Evolutionary conservation across 805 yeast genomes (phyloP).

Genomic region (Kodamaea laetipori): DNA sequence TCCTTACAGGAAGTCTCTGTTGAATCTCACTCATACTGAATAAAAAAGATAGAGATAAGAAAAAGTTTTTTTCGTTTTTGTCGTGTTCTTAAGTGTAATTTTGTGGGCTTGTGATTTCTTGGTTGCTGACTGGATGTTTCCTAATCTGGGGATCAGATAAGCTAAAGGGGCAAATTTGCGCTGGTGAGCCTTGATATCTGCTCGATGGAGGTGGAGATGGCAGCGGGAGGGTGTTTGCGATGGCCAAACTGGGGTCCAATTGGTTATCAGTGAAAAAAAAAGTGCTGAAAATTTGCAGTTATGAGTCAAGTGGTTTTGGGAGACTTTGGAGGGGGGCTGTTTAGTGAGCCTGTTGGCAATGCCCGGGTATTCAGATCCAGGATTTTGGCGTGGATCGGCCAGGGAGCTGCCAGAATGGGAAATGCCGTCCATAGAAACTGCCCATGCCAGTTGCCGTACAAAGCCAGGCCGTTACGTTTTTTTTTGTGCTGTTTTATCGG

Average conservation of each 20-base stretch:
- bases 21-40: conserved; percentile 23
- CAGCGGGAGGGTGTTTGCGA: no score
- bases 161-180: background rate
- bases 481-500: background rate
- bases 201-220: no score
- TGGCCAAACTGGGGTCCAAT: no score
- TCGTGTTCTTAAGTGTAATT: conserved; percentile 4
- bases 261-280: no score
- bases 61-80: conserved; percentile 12
- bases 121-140: background rate
- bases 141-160: conserved; percentile 6
- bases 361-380: no score
- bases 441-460: conserved; percentile 2
- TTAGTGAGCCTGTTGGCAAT: no score
- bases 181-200: no score
- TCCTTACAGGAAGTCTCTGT: conserved; percentile 11
- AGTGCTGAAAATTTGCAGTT: no score
- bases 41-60: conserved; percentile 8
- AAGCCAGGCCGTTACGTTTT: conserved; percentile 3
- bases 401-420: conserved; percentile 1
- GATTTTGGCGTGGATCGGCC: no score
- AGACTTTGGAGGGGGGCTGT: no score
- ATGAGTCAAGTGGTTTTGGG: no score
- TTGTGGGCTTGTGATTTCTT: conserved; percentile 1
- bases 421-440: background rate